Evolutionary conservation across 345 rosid species (phyloP).

Genomic region (Pugionium cornutum): DNA sequence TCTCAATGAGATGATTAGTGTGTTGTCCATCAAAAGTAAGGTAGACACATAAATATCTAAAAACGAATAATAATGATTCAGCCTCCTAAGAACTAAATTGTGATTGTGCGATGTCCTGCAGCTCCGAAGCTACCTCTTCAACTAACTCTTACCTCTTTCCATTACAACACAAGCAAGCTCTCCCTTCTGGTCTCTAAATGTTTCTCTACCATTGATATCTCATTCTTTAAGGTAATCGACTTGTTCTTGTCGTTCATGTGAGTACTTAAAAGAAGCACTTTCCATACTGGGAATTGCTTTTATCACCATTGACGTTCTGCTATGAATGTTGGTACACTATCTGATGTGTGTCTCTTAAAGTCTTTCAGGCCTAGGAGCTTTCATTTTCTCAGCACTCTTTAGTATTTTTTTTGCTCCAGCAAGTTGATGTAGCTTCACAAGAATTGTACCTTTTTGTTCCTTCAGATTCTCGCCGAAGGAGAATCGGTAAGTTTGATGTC

Average conservation of each 20-base stretch:
- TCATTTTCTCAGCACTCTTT: constrained; percentile 35
- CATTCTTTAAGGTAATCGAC: constrained; percentile 43
- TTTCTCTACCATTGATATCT: constrained; percentile 50
- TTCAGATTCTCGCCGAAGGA: constrained; percentile 32
- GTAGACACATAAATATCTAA: too few species aligned
- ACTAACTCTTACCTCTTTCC: constrained; percentile 45
- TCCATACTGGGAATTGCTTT: constrained; percentile 28
- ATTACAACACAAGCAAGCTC: constrained; percentile 45
- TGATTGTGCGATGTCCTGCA: constrained; percentile 45
- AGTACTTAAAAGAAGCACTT: constrained; percentile 29
- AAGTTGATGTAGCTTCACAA: constrained; percentile 40
- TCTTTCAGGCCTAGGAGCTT: constrained; percentile 29
- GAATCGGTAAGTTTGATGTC: constrained; percentile 31
- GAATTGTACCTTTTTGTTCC: too few species aligned
- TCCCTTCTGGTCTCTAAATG: constrained; percentile 57
- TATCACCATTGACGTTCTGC: constrained; percentile 28
- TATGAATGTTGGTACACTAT: constrained; percentile 19
- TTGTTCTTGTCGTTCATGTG: constrained; percentile 21
- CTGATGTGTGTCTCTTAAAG: constrained; percentile 26
- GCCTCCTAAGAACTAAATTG: too few species aligned
- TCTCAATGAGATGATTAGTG: too few species aligned
- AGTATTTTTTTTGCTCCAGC: constrained; percentile 21
- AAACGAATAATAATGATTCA: too few species aligned
- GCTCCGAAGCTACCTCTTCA: constrained; percentile 50
- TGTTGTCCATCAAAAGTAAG: too few species aligned